A percentile compares a stretch with the other conserved stretches of the same genome.
Evolutionary conservation across 192 early-diverging fungal species (phyloP).

Genomic region (Spinellus fusiger): DNA sequence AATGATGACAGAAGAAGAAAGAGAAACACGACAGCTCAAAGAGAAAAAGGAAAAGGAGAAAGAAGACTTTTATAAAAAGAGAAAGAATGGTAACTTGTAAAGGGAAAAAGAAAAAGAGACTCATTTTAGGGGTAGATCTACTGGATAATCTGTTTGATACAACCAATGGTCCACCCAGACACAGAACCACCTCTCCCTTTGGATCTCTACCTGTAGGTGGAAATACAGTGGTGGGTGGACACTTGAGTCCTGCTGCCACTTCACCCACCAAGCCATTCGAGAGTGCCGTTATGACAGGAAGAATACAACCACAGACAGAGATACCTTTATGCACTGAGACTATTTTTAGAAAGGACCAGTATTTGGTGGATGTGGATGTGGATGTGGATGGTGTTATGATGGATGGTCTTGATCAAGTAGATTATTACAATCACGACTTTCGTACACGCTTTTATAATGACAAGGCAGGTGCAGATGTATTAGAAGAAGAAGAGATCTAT

Average conservation of each 20-base stretch:
- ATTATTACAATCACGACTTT: constrained; percentile 13
- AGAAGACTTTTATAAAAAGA: constrained; percentile 25
- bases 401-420: constrained; percentile 21
- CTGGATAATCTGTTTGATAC: constrained; percentile 33
- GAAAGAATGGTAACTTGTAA: constrained; percentile 9
- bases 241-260: neutral
- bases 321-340: neutral
- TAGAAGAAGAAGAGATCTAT: constrained; percentile 15
- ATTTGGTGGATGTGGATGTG: constrained; percentile 24
- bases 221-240: neutral
- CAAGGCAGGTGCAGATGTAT: constrained; percentile 3
- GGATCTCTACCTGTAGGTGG: neutral
- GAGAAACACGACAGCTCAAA: constrained; percentile 22
- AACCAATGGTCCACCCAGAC: neutral
- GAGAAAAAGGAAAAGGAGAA: constrained; percentile 24
- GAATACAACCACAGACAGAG: neutral
- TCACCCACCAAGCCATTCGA: neutral
- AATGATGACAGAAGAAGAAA: constrained; percentile 25
- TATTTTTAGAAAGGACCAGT: constrained; percentile 7
- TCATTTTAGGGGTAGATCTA: constrained; percentile 17
- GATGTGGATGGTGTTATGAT: constrained; percentile 30
- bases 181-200: constrained; percentile 1
- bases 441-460: constrained; percentile 14
- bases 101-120: neutral
- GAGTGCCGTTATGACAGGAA: neutral